Evolutionary conservation across 2,329 filamentous ascomycete genomes (phyloP).

Genomic region (Chlorencoelia australis): DNA sequence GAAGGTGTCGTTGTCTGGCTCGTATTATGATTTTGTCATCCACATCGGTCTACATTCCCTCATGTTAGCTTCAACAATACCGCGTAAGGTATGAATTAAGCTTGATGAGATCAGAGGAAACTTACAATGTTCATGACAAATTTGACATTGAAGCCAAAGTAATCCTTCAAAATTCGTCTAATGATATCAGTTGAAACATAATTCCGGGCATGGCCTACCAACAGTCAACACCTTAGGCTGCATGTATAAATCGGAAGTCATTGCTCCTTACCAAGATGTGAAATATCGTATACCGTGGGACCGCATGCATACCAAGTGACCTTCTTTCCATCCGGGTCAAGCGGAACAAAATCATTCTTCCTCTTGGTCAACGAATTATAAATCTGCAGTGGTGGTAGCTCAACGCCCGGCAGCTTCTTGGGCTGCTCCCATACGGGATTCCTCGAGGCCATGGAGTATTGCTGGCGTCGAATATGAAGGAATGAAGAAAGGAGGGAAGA

Average conservation of each 20-base stretch:
- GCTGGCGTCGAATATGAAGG: not conserved
- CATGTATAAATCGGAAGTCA: not conserved
- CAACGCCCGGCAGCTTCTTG: not conserved
- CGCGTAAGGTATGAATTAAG: not conserved
- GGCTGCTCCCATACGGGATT: not conserved
- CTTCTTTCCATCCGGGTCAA: slow-evolving; percentile 4
- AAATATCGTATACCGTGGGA: slow-evolving; percentile 57
- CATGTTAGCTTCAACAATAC: not conserved
- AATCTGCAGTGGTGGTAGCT: not conserved
- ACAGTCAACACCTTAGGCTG: not conserved
- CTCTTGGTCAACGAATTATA: not conserved
- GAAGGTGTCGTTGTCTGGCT: not conserved
- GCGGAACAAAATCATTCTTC: slow-evolving; percentile 1
- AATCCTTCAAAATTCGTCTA: slow-evolving; percentile 51
- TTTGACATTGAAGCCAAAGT: slow-evolving; percentile 52
- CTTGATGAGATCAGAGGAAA: not conserved
- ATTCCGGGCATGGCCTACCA: slow-evolving; percentile 41
- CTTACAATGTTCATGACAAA: slow-evolving; percentile 65
- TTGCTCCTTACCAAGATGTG: slow-evolving; percentile 36
- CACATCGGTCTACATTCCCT: not conserved
- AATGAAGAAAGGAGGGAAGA: not conserved
- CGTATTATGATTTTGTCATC: not conserved
- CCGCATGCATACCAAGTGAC: slow-evolving; percentile 58
- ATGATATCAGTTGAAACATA: slow-evolving; percentile 62
- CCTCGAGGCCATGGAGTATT: not conserved